phyloP scores from a whole-genome alignment of 768 basidiomycete genomes.

The Boletus coccyginus region DNA sequence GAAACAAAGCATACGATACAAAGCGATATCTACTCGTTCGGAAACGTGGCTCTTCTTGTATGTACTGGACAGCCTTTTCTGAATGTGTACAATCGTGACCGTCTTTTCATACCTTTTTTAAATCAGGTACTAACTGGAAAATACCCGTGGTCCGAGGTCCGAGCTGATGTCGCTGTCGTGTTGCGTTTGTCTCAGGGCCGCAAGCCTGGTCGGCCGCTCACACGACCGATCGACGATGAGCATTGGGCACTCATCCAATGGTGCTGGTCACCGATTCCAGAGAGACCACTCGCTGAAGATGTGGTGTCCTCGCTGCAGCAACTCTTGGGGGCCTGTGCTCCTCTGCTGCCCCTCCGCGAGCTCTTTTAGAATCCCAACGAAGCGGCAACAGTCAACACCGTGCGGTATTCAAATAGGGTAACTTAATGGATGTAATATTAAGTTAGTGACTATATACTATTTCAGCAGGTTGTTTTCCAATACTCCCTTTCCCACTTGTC shows the following conservation, averaged over 20 bases:
- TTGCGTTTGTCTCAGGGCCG: background rate
- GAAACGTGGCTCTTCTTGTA: constrained; percentile 4
- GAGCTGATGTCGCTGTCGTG: background rate
- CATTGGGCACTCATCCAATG: constrained; percentile 5
- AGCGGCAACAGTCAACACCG: no score
- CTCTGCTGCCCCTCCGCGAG: background rate
- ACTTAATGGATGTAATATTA: no score
- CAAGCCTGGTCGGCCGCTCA: background rate
- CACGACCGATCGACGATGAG: background rate
- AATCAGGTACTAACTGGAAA: background rate
- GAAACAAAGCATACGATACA: background rate
- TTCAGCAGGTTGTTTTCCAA: no score
- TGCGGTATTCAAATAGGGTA: no score
- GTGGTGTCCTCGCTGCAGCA: background rate
- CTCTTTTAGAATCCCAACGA: background rate
- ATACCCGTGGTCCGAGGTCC: background rate
- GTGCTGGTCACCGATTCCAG: background rate
- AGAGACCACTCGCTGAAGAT: background rate
- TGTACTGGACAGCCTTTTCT: background rate
- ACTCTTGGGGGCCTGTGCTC: background rate
- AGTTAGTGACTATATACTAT: no score
- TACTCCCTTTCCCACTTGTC: no score
- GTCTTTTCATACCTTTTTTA: no score
- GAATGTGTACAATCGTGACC: background rate
- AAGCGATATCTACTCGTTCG: constrained; percentile 11